Conservation (phyloP, 352 stramenopile genomes). For the Phytophthora parvispora region DNA sequence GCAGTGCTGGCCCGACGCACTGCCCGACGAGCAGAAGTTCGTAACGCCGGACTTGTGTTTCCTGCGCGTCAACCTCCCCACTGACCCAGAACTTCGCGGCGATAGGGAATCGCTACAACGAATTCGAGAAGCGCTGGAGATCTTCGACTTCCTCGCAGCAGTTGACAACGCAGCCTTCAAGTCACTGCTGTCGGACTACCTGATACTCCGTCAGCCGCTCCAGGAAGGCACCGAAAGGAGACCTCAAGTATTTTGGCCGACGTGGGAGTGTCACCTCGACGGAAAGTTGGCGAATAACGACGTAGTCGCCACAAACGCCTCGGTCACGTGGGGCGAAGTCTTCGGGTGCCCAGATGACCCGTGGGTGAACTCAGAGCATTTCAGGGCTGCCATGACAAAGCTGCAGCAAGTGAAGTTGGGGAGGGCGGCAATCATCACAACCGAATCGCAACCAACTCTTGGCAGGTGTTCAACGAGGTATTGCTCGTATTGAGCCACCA, state of each 20-base stretch:
- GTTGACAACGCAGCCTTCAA: background rate
- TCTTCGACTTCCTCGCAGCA: background rate
- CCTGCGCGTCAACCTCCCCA: background rate
- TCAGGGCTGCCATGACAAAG: background rate
- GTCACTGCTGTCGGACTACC: background rate
- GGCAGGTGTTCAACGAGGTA: background rate
- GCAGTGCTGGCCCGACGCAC: background rate
- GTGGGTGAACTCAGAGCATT: background rate
- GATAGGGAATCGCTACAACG: background rate
- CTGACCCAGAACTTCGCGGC: background rate
- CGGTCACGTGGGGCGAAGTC: background rate
- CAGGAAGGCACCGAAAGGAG: background rate
- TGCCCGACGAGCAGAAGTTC: background rate
- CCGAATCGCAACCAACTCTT: background rate
- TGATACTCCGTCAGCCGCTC: background rate
- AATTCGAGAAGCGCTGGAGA: background rate
- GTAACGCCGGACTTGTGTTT: background rate
- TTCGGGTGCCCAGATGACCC: constrained; percentile 1
- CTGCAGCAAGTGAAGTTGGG: background rate
- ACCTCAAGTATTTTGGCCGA: background rate
- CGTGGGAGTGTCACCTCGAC: background rate
- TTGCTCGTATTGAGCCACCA: background rate
- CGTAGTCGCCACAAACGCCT: background rate
- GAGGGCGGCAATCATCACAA: background rate
- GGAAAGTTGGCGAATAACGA: background rate